phyloP scores from a whole-genome alignment of 371 early-diverging fungal genomes.

The Basidiobolus heterosporus region DNA sequence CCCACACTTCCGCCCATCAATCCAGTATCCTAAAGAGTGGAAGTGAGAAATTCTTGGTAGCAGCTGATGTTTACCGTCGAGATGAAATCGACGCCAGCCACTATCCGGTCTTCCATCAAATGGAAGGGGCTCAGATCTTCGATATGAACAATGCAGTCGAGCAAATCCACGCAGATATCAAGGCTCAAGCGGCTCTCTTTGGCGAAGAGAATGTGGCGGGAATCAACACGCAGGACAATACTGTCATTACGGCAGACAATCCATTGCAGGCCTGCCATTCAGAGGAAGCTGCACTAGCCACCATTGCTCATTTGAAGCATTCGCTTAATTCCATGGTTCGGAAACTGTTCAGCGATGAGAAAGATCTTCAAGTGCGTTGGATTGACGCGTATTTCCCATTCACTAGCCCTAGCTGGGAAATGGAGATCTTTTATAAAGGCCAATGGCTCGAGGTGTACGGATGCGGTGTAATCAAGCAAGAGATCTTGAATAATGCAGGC shows the following conservation, averaged over 20 bases:
- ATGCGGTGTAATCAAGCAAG: conserved; percentile 80
- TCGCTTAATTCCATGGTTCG: conserved; percentile 66
- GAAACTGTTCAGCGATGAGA: conserved; percentile 38
- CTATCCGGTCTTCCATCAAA: conserved; percentile 95
- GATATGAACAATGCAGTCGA: no score
- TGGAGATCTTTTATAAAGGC: conserved; percentile 81
- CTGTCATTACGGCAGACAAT: conserved; percentile 27
- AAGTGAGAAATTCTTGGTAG: conserved; percentile 47
- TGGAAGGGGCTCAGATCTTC: conserved; percentile 59
- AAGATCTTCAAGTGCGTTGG: conserved; percentile 77
- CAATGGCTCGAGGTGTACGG: conserved; percentile 93
- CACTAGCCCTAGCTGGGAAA: conserved; percentile 91
- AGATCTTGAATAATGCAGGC: conserved; percentile 57
- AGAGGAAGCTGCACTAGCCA: conserved; percentile 26
- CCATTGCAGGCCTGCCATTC: conserved; percentile 36
- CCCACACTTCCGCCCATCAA: conserved; percentile 93
- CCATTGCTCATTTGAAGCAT: conserved; percentile 54
- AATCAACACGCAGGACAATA: conserved; percentile 35
- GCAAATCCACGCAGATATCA: no score
- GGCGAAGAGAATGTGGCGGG: not conserved
- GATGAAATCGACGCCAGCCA: conserved; percentile 92
- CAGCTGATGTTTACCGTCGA: conserved; percentile 92
- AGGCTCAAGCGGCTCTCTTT: no score
- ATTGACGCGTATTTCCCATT: conserved; percentile 90
- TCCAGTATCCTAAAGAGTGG: conserved; percentile 9